Evolutionary conservation across 306 rosid species (phyloP).

Genomic region (Prunus campanulata): DNA sequence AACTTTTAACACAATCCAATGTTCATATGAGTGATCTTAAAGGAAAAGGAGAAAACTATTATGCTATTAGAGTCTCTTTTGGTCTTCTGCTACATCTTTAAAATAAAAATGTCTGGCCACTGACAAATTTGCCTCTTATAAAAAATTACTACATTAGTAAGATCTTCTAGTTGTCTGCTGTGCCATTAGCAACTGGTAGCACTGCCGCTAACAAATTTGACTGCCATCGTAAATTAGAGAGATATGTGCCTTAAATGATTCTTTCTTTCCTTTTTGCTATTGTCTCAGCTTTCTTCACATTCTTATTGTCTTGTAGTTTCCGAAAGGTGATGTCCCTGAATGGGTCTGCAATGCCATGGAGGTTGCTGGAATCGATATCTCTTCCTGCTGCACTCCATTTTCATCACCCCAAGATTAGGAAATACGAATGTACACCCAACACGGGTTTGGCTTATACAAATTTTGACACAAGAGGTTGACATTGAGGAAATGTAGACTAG

Average conservation of each 20-base stretch:
- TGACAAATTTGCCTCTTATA: not conserved
- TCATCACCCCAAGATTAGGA: slow-evolving; percentile 21
- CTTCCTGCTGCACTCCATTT: slow-evolving; percentile 67
- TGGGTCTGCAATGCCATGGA: slow-evolving; percentile 99
- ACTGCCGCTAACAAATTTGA: not conserved
- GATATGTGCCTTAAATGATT: not conserved
- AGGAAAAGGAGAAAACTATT: not conserved
- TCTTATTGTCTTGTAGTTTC: slow-evolving; percentile 57
- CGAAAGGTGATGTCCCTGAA: slow-evolving; percentile 79
- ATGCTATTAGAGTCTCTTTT: not conserved
- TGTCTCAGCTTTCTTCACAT: not conserved
- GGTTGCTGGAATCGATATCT: slow-evolving; percentile 89
- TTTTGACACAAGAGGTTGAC: slow-evolving; percentile 16
- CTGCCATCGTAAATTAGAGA: not conserved
- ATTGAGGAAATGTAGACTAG: slow-evolving; percentile 10
- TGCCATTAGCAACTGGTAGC: not conserved
- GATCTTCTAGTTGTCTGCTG: not conserved
- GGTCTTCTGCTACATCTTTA: not conserved
- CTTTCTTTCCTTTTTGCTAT: not conserved
- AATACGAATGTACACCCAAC: slow-evolving; percentile 1
- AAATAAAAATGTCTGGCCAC: not conserved
- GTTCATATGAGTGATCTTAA: not conserved
- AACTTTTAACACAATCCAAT: not conserved
- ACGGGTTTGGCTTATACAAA: slow-evolving; percentile 21
- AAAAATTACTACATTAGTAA: not conserved